Evolutionary conservation across 371 early-diverging fungal genomes (phyloP).

Genomic region (Mycotypha africana): DNA sequence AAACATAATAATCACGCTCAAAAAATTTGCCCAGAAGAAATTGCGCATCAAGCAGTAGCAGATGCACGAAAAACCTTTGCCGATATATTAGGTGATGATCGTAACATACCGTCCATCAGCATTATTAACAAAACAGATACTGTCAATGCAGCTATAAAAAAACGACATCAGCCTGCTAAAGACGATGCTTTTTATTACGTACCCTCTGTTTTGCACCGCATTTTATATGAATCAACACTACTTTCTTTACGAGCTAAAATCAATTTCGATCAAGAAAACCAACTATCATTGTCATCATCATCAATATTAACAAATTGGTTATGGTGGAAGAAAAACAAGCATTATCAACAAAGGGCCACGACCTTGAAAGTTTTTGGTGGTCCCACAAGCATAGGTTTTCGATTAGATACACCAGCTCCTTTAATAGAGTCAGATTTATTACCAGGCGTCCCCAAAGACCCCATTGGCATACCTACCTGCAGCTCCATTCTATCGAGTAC

Average conservation of each 20-base stretch:
- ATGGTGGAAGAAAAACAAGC: not conserved
- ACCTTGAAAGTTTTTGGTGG: conserved; percentile 32
- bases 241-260: conserved; percentile 49
- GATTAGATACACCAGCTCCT: conserved; percentile 20
- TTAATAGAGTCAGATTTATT: conserved; percentile 19
- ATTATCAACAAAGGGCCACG: conserved; percentile 16
- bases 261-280: conserved; percentile 49
- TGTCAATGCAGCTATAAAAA: not conserved
- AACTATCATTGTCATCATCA: conserved; percentile 30
- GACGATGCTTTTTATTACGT: conserved; percentile 51
- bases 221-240: conserved; percentile 61
- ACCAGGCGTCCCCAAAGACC: conserved; percentile 30
- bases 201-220: conserved; percentile 59
- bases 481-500: conserved; percentile 46
- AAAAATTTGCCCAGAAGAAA: conserved; percentile 50
- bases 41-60: conserved; percentile 58
- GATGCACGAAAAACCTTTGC: conserved; percentile 56
- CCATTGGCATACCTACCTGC: conserved; percentile 35
- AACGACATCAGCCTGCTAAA: no score
- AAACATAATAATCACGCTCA: conserved; percentile 53
- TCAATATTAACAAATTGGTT: conserved; percentile 2
- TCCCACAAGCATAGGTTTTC: conserved; percentile 33
- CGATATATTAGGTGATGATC: conserved; percentile 20
- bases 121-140: conserved; percentile 7
- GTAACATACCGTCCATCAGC: conserved; percentile 13